Percentiles rank a stretch among this genome's conserved stretches.
Evolutionary conservation across 78 protist genomes (phyloP).

Genomic region (Diacronema lutheri): DNA sequence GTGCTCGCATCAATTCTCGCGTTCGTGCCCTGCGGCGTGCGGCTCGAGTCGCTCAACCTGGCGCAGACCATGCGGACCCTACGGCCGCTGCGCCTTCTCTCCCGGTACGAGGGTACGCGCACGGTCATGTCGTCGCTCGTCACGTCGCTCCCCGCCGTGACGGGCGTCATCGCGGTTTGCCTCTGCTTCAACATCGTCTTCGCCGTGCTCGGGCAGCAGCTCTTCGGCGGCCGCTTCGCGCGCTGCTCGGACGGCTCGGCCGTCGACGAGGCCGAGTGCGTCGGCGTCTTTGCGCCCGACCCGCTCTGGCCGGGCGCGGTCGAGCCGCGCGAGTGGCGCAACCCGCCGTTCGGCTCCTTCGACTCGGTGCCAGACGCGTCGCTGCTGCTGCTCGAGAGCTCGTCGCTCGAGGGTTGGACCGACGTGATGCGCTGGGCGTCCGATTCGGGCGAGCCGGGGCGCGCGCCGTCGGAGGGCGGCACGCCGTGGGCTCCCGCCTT

Average conservation of each 20-base stretch:
- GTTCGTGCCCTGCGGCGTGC: no score
- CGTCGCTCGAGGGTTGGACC: neutral
- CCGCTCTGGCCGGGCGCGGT: neutral
- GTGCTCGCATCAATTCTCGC: neutral
- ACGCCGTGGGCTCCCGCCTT: neutral
- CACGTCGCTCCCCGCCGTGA: neutral
- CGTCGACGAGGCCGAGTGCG: neutral
- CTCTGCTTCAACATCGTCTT: neutral
- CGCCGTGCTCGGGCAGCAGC: neutral
- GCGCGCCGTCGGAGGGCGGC: neutral
- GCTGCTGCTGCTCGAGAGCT: neutral
- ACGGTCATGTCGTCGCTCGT: neutral
- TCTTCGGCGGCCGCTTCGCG: neutral
- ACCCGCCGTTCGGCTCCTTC: neutral
- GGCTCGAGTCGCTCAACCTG: neutral
- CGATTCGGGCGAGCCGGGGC: neutral
- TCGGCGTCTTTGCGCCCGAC: neutral
- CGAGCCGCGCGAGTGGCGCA: neutral
- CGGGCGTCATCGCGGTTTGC: neutral
- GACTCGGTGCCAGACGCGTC: neutral
- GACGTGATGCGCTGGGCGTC: neutral
- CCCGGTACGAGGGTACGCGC: neutral
- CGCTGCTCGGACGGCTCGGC: neutral
- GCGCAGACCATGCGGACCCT: neutral
- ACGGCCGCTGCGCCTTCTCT: constrained; percentile 16